phyloP scores from a whole-genome alignment of 257 asterid species.

The Lycium ferocissimum region DNA sequence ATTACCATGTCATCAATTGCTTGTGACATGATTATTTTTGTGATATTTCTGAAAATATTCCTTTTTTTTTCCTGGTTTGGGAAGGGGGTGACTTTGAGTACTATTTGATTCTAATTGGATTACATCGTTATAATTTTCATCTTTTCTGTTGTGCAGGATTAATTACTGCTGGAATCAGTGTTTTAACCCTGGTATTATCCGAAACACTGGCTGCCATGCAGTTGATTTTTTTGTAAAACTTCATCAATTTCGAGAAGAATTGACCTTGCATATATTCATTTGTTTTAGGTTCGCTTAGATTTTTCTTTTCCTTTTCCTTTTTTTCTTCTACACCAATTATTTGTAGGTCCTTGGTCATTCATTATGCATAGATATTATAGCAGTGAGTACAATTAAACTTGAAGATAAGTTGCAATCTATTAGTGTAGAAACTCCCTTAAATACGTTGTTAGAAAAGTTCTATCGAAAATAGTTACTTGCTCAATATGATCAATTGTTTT shows the following conservation, averaged over 20 bases:
- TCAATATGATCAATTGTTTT: background rate
- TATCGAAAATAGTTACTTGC: background rate
- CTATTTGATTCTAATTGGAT: background rate
- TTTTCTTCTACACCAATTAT: background rate
- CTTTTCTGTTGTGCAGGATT: background rate
- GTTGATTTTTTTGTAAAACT: background rate
- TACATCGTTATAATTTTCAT: background rate
- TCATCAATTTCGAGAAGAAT: background rate
- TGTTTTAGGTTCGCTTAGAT: background rate
- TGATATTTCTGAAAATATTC: background rate
- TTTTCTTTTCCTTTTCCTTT: background rate
- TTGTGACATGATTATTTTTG: background rate
- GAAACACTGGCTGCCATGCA: background rate
- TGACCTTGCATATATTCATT: background rate
- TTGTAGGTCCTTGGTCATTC: background rate
- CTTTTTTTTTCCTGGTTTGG: background rate
- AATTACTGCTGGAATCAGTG: background rate
- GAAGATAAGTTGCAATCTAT: slow-evolving; percentile 6
- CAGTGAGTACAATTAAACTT: too few relatives aligned
- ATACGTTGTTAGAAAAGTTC: background rate
- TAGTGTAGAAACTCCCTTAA: background rate
- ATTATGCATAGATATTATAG: background rate
- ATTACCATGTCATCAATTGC: background rate
- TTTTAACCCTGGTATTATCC: background rate
- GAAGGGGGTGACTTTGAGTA: background rate